Evolutionary conservation across 805 yeast species (phyloP).

Genomic region (Candida khao-thaluensis): DNA sequence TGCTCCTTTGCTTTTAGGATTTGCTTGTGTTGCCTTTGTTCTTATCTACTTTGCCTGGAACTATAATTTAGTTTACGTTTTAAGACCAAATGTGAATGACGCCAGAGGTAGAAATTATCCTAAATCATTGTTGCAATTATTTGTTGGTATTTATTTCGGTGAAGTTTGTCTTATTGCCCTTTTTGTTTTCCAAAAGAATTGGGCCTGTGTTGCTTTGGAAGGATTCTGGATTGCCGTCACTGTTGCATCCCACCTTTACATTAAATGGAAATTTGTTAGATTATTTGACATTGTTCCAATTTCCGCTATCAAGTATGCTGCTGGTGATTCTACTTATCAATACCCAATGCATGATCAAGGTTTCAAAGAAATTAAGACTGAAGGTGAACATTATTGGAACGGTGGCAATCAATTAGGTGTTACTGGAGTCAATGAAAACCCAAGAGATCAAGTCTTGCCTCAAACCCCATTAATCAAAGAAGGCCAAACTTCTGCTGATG

Average conservation of each 20-base stretch:
- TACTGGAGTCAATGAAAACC: conserved; percentile 12
- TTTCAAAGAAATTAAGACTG: conserved; percentile 49
- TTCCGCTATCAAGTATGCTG: conserved; percentile 53
- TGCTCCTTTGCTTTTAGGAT: conserved; percentile 68
- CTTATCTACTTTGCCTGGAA: conserved; percentile 60
- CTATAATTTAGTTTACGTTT: conserved; percentile 64
- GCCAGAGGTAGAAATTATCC: conserved; percentile 74
- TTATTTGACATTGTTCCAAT: conserved; percentile 69
- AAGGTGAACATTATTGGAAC: conserved; percentile 49
- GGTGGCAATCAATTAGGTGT: conserved; percentile 44
- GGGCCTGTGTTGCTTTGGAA: conserved; percentile 77
- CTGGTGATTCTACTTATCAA: conserved; percentile 39
- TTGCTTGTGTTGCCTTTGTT: conserved; percentile 57
- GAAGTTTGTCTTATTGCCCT: conserved; percentile 69
- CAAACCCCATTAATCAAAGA: neutral
- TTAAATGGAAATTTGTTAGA: conserved; percentile 59
- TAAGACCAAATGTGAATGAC: conserved; percentile 55
- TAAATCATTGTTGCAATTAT: conserved; percentile 66
- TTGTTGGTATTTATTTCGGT: conserved; percentile 68
- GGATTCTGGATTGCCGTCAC: conserved; percentile 59
- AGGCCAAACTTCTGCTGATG: conserved; percentile 4
- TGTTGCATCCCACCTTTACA: conserved; percentile 55
- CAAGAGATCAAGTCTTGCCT: conserved; percentile 22
- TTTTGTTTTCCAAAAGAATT: conserved; percentile 73
- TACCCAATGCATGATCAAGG: conserved; percentile 73